Conservation (phyloP, 331 rosid genomes). For the Acacia concinna region DNA sequence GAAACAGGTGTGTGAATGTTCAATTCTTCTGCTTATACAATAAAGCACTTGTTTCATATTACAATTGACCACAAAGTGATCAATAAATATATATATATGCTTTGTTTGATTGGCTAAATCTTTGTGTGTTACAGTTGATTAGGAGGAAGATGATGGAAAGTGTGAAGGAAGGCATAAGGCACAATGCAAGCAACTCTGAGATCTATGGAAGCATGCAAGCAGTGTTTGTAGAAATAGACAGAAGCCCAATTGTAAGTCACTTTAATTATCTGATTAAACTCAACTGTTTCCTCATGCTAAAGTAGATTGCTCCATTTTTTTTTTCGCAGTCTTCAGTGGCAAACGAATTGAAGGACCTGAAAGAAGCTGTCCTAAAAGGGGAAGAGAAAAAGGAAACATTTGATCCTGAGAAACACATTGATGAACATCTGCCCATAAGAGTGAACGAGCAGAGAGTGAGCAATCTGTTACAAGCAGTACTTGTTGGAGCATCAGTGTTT, state of each 20-base stretch:
- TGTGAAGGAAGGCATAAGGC: constrained; percentile 73
- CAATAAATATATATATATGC: background rate
- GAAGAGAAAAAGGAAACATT: constrained; percentile 47
- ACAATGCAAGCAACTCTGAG: constrained; percentile 68
- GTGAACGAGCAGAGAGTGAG: constrained; percentile 93
- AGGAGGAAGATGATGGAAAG: constrained; percentile 71
- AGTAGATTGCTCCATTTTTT: constrained; percentile 3
- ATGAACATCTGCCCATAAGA: constrained; percentile 69
- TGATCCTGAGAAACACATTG: constrained; percentile 83
- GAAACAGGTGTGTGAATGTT: constrained; percentile 52
- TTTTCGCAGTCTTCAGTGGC: constrained; percentile 47
- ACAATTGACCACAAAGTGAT: background rate
- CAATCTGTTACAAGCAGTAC: constrained; percentile 75
- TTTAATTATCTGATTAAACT: background rate
- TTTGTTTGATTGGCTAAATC: constrained; percentile 6
- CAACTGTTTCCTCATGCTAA: background rate
- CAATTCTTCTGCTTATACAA: background rate
- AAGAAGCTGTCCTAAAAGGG: constrained; percentile 61
- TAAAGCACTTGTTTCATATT: background rate
- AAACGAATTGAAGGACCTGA: constrained; percentile 71
- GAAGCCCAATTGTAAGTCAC: constrained; percentile 40
- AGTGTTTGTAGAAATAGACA: constrained; percentile 79
- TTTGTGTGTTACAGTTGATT: constrained; percentile 53
- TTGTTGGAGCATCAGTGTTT: constrained; percentile 73
- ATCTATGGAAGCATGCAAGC: constrained; percentile 80